Evolutionary conservation across 345 rosid genomes (phyloP), one percentile per base, ranked within the genome.

Genomic region (Leavenworthia alabamica): DNA sequence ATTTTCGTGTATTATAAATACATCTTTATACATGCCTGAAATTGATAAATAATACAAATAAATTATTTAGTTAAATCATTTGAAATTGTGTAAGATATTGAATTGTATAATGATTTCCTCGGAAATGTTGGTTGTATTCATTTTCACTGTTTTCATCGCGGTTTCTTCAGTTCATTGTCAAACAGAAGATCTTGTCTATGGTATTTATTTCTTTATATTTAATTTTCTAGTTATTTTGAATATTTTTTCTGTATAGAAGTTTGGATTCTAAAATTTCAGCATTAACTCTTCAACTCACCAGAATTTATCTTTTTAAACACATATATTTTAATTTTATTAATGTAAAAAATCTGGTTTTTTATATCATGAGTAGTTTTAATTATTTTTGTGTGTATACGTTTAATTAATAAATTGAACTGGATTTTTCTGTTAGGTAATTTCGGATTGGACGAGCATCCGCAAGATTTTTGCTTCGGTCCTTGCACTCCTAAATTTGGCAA

Each of bases 401-500:
- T 23, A 6, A 24, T 14, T 35, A 51, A 51, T 7, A 3, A 51
- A 15, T 29, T 11, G 16, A 40, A 15, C 28, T 41, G n/a, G 4
- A 1, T 16, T 28, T 41, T 31, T 14, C 6, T 0, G 32, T 44
- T 54, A 54, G 54, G 37, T 19, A 35, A 33, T 46, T 0, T 60
- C 22, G 23, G 28, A 66, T 3, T 2, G 2, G 3, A 2, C n/a
- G 17, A 47, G 3, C n/a, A n/a, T n/a, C n/a, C n/a, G n/a, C n/a
- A n/a, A n/a, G n/a, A n/a, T n/a, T n/a, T n/a, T n/a, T n/a, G 16
- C 8, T 24, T 4, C 28, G 5, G n/a, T 50, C 66, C 29, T 23
- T 68, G 73, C 46, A 50, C 9, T 23, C 29, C 3, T 5, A 24
- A 17, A 22, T 8, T 59, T 41, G 66, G 72, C 1, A 9, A 50